phyloP scores from a whole-genome alignment of 306 rosid species.

The Gynostemma pentaphyllum region DNA sequence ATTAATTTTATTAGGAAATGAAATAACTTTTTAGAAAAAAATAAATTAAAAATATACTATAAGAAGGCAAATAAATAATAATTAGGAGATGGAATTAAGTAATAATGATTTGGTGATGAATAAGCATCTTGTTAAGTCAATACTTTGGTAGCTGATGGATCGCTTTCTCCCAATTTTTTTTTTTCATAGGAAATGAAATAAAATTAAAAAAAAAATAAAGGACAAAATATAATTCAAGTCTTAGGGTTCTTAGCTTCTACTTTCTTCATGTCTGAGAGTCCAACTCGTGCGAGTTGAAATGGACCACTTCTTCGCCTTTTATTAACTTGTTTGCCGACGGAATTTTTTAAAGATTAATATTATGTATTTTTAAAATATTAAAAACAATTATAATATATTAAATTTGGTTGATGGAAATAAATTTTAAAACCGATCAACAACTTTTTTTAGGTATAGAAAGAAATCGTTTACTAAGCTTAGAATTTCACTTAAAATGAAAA shows the following conservation, averaged over 20 bases:
- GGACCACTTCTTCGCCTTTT: neutral
- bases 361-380: too few relatives aligned
- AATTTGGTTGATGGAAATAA: too few relatives aligned
- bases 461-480: too few relatives aligned
- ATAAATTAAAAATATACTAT: neutral
- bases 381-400: too few relatives aligned
- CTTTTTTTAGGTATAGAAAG: too few relatives aligned
- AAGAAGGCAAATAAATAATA: neutral
- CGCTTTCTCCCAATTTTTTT: neutral
- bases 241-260: neutral
- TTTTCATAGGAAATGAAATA: neutral
- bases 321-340: neutral
- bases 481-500: too few relatives aligned
- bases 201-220: conserved; percentile 6
- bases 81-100: neutral
- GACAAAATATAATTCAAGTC: neutral
- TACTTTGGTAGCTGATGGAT: neutral
- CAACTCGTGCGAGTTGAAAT: neutral
- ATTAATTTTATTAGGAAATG: neutral
- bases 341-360: too few relatives aligned
- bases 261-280: neutral
- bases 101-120: too few relatives aligned
- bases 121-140: neutral
- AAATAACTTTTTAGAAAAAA: neutral
- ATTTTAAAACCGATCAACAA: too few relatives aligned